Conservation (phyloP, 306 rosid species). For the Castanea mollissima region DNA sequence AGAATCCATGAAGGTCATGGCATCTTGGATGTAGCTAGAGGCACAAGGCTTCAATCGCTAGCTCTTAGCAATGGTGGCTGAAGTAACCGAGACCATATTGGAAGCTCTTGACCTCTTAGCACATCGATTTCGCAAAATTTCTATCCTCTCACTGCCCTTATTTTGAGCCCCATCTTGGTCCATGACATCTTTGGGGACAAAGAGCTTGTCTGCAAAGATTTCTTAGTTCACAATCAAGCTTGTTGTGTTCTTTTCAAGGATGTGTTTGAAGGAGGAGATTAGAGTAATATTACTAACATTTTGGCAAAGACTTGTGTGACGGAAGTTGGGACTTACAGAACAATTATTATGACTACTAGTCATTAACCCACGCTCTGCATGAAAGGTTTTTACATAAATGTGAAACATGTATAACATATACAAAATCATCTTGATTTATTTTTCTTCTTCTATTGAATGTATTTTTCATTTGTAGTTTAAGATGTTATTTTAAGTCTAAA, state of each 20-base stretch:
- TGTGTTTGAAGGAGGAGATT: background rate
- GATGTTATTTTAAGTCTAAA: too few relatives aligned
- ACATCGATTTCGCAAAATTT: background rate
- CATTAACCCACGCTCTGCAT: too few relatives aligned
- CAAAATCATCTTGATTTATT: too few relatives aligned
- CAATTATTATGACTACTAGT: too few relatives aligned
- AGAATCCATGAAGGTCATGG: background rate
- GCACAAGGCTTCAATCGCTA: background rate
- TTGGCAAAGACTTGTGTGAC: background rate
- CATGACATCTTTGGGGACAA: background rate
- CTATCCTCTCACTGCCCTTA: background rate
- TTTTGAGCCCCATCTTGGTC: background rate
- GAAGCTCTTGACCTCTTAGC: background rate
- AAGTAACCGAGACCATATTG: background rate
- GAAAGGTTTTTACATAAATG: too few relatives aligned
- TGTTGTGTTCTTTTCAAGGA: background rate
- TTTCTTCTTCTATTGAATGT: too few relatives aligned
- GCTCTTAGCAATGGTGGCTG: background rate
- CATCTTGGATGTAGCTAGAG: background rate
- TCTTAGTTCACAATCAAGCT: background rate
- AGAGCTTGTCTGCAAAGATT: background rate
- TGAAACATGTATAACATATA: too few relatives aligned
- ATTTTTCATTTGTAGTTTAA: too few relatives aligned
- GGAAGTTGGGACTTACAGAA: too few relatives aligned
- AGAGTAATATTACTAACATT: background rate